Base-by-base conservation (phyloP, 2,329 filamentous ascomycete genomes). In the Calycina herbarum region DNA sequence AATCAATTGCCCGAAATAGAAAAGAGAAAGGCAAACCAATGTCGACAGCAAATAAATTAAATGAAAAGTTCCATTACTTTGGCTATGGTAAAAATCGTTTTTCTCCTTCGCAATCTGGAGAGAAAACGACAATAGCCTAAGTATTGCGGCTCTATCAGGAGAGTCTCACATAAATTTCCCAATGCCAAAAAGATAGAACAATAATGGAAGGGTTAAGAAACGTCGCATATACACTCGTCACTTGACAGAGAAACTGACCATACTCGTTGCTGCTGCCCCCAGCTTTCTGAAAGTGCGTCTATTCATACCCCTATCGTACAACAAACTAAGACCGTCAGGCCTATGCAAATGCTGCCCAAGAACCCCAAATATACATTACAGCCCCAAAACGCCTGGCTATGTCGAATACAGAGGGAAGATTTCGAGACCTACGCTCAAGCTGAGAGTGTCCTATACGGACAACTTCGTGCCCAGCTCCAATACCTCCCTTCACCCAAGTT, bases 341-440 rank as follows among this genome's bases (percentile, higher is more conserved):
- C 68, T 61, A 72, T 71, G 65, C 63, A 69, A 69, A 71, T 72
- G 69, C 67, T 64, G 66, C 66, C 65, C 67, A 65, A 45, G 65
- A 58, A 62, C 65, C 63, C 40, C 51, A 67, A 67, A 66, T 66
- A 70, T 72, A 72, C 67, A 73, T 67, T 70, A 68, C 65, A 72
- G 59, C 64, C 70, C 68, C 73, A 61, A 72, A 75, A 76, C 74
- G 72, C 74, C 74, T 67, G 70, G 74, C 74, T 76, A 76, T 74
- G 73, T 71, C 61, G 62, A 71, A 72, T 71, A 71, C 69, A 74
- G 73, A 75, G 73, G 69, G 74, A 75, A 76, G 72, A 74, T 74
- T 75, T 74, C 63, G 67, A 70, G 62, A 65, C 63, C 48, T 59
- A 54, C 67, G 64, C 69, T 68, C 64, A 54, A 38, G 63, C 63